These are phyloP conservation scores for Chytriomyces confervae DNA, from an alignment of 192 early-diverging fungal genomes.

Conservation along the genomic window DNA sequence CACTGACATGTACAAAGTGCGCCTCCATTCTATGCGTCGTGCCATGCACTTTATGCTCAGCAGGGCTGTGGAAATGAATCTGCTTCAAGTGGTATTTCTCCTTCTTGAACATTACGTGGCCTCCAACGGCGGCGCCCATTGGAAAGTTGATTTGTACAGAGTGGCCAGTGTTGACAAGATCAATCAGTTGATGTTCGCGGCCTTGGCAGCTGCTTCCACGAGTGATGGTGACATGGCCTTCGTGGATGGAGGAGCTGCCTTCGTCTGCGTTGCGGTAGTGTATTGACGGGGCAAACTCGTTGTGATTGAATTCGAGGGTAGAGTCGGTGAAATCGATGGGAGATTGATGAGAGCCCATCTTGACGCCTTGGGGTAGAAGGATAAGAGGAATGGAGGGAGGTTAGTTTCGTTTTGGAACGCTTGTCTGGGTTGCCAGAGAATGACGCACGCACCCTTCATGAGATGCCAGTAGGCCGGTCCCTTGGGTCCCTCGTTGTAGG, in stretches of 20 bases:
- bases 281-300: slow-evolving; percentile 23
- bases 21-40: slow-evolving; percentile 19
- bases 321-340: slow-evolving; percentile 20
- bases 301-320: neutral
- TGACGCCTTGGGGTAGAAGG: too few relatives aligned
- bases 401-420: neutral
- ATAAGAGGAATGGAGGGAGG: too few relatives aligned
- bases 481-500: neutral
- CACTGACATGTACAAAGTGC: slow-evolving; percentile 29
- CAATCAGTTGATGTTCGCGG: too few relatives aligned
- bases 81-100: slow-evolving; percentile 23
- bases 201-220: too few relatives aligned
- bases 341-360: slow-evolving; percentile 15
- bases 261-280: slow-evolving; percentile 17
- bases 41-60: slow-evolving; percentile 21
- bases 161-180: slow-evolving; percentile 26
- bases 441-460: slow-evolving; percentile 15
- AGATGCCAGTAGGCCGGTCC: slow-evolving; percentile 9
- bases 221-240: neutral
- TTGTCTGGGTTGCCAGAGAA: too few relatives aligned
- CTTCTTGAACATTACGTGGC: slow-evolving; percentile 3
- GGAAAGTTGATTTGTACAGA: slow-evolving; percentile 32
- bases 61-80: slow-evolving; percentile 38
- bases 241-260: neutral
- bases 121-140: neutral